Base-by-base conservation (phyloP, 768 basidiomycete species). In the Boletus rex-veris region DNA sequence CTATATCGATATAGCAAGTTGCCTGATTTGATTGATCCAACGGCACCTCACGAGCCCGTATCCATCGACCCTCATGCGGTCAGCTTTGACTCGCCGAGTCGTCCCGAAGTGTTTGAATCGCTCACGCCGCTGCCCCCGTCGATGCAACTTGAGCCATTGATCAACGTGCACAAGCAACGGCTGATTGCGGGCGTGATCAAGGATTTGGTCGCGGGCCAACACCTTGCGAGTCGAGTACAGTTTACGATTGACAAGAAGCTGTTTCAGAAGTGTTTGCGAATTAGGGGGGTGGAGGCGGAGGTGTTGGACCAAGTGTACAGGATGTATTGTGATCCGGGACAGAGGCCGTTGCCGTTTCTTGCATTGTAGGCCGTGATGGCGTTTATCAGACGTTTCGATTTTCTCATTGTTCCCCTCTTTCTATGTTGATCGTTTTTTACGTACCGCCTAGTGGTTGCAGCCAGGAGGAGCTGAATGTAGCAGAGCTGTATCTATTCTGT, bases 91-190 rank as follows among this genome's bases (percentile, higher is more conserved):
- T 70, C 85, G 8, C 88, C 84, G 2, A 79, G 84, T 30, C 84
- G 86, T 58, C 88, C 90, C 0, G 88, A 91, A 55, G 88, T 92
- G 26, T 93, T 93, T 68, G 76, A 83, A 1, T 76, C 84, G 12
- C 78, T 93, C 7, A 77, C 83, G 4, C 80, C 85, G 8, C 80
- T 92, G 5, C 91, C 90, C 0, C 65, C 82, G 1, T 80, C 81
- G n/a, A 89, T 92, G 76, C 82, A 85, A 56, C 79, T 93, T 28
- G 90, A 92, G 62, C 90, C 91, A 4, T 71, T 93, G 53, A 90
- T 93, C 72, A 93, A 92, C 65, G 86, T 93, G 7, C 89, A 92
- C 70, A 92, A 93, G 70, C 91, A 93, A 65, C 82, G 91, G 35
- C 72, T 86, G 59, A 88, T 90, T 48, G 89, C 91, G 10, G 80